Evolutionary conservation across 2,329 filamentous ascomycete species (phyloP).

Genomic region (Pestalotiopsis sp.): DNA sequence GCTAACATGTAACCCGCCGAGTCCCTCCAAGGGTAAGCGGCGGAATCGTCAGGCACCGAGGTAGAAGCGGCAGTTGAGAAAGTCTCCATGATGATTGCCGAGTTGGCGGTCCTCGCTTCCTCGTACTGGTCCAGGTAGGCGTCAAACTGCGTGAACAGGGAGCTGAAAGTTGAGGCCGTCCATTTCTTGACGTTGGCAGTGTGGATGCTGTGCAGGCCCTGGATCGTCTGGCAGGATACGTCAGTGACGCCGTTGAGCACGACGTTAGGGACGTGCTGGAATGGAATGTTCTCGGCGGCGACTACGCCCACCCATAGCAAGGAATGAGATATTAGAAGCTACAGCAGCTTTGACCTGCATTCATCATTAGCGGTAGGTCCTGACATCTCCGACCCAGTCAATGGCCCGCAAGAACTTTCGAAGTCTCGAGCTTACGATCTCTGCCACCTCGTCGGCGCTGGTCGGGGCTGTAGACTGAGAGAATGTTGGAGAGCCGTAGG

Average conservation of each 20-base stretch:
- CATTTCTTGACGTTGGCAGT: background rate
- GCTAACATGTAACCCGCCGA: background rate
- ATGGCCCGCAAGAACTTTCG: background rate
- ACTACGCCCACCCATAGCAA: constrained; percentile 19
- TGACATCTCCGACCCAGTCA: background rate
- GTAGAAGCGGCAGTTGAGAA: background rate
- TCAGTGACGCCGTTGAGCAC: background rate
- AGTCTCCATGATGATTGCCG: constrained; percentile 1
- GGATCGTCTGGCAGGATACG: background rate
- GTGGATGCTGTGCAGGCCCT: background rate
- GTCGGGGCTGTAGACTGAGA: background rate
- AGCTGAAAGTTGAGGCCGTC: background rate
- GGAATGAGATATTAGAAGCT: constrained; percentile 17
- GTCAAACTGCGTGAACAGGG: background rate
- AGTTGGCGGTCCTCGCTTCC: constrained; percentile 2
- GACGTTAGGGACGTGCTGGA: background rate
- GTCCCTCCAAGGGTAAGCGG: background rate
- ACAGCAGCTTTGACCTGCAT: constrained; percentile 16
- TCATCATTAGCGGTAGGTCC: too few relatives aligned
- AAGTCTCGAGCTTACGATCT: background rate
- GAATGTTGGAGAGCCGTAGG: background rate
- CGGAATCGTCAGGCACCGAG: background rate
- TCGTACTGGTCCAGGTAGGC: background rate
- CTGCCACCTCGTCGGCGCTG: background rate
- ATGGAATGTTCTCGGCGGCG: background rate